Conservation (phyloP, 495 filamentous ascomycete species). For the Aspergillus nidulans region DNA sequence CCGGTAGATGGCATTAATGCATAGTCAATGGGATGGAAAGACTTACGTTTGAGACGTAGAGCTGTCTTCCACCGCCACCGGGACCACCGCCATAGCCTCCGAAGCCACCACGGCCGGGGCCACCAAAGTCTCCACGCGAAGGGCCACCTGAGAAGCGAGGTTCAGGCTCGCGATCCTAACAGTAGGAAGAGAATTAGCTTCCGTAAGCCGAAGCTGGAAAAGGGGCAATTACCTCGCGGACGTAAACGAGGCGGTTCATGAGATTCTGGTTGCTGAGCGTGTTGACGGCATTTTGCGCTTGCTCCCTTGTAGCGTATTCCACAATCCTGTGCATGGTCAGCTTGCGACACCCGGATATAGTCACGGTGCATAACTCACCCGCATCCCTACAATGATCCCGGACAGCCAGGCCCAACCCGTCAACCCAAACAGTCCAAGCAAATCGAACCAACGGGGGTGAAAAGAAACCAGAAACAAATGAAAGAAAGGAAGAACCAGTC, state of each 20-base stretch:
- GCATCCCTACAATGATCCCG: constrained; percentile 95
- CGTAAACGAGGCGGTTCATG: constrained; percentile 97
- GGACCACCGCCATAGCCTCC: constrained; percentile 37
- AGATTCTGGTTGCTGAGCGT: constrained; percentile 98
- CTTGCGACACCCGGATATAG: background rate
- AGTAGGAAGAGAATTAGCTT: constrained; percentile 2
- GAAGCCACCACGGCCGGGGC: constrained; percentile 47
- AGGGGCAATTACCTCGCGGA: constrained; percentile 74
- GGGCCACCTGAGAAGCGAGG: constrained; percentile 83
- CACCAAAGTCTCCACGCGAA: constrained; percentile 62
- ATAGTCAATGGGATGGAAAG: constrained; percentile 25
- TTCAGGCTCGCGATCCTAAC: constrained; percentile 88
- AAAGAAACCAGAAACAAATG: constrained; percentile 46
- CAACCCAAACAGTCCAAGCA: constrained; percentile 96
- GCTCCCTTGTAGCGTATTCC: constrained; percentile 99
- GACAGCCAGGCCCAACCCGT: constrained; percentile 94
- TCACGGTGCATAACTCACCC: constrained; percentile 60
- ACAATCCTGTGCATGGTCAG: constrained; percentile 72
- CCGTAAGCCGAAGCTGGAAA: background rate
- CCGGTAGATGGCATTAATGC: background rate
- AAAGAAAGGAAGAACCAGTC: constrained; percentile 64
- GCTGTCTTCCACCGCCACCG: constrained; percentile 68
- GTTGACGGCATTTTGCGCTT: constrained; percentile 95
- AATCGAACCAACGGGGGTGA: constrained; percentile 27
- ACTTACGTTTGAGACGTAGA: constrained; percentile 98